Evolutionary conservation across 371 early-diverging fungal genomes (phyloP).

Genomic region (Entomophthora muscae): DNA sequence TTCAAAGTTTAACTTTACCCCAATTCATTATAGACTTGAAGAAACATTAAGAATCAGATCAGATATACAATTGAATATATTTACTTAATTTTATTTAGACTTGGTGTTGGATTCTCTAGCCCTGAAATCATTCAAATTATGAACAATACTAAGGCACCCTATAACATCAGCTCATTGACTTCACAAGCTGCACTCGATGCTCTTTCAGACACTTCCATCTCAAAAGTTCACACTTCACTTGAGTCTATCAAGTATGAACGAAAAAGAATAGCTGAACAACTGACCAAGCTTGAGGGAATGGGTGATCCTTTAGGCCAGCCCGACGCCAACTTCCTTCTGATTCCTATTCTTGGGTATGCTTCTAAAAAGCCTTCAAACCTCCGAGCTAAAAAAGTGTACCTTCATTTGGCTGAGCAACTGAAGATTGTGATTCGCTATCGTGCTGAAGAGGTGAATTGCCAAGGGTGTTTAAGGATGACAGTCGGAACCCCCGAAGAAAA

Average conservation of each 20-base stretch:
- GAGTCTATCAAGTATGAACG: background rate
- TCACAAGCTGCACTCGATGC: conserved; percentile 45
- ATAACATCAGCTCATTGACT: conserved; percentile 84
- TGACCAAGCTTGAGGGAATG: conserved; percentile 27
- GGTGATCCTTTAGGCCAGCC: conserved; percentile 62
- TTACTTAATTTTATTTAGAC: conserved; percentile 14
- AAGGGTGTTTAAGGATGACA: conserved; percentile 82
- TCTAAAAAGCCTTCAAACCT: conserved; percentile 44
- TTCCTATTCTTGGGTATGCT: conserved; percentile 41
- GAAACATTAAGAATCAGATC: too few relatives aligned
- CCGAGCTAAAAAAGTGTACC: conserved; percentile 55
- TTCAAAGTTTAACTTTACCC: too few relatives aligned
- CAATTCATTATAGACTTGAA: too few relatives aligned
- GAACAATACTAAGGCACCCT: conserved; percentile 95
- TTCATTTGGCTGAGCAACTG: conserved; percentile 54
- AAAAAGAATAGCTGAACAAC: background rate
- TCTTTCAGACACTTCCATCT: background rate
- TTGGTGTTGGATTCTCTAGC: conserved; percentile 74
- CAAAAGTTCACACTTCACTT: background rate
- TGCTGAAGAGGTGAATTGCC: conserved; percentile 80
- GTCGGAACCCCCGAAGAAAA: conserved; percentile 83
- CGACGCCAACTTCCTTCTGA: conserved; percentile 90
- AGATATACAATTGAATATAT: too few relatives aligned
- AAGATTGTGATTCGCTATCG: conserved; percentile 87
- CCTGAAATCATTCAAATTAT: conserved; percentile 65